Evolutionary conservation across 371 early-diverging fungal genomes (phyloP).

Genomic region (Zopfochytrium polystomum): DNA sequence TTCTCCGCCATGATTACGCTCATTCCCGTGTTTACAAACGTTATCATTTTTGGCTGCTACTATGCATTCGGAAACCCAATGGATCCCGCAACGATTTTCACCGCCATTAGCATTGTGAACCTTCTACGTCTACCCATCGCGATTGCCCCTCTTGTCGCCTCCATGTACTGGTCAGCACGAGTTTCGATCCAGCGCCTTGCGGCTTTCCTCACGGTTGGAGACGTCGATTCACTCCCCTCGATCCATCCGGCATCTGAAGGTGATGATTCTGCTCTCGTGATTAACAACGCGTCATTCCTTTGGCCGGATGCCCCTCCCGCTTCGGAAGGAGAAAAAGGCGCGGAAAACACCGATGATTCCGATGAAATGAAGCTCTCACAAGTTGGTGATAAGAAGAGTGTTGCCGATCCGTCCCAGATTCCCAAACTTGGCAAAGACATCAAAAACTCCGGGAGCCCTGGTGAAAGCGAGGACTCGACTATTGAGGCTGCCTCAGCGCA

Average conservation of each 20-base stretch:
- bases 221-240: no score
- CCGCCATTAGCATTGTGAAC: slow-evolving; percentile 19
- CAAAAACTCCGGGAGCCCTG: not conserved
- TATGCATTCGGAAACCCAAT: slow-evolving; percentile 14
- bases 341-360: not conserved
- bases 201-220: slow-evolving; percentile 6
- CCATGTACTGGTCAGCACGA: not conserved
- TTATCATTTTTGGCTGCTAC: no score
- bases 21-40: not conserved
- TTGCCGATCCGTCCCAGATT: not conserved
- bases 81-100: slow-evolving; percentile 18
- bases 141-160: slow-evolving; percentile 6
- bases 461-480: not conserved
- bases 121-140: slow-evolving; percentile 16
- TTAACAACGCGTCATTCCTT: slow-evolving; percentile 4
- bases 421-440: not conserved
- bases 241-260: not conserved
- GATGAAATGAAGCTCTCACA: not conserved
- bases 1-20: slow-evolving; percentile 17
- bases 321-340: not conserved
- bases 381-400: not conserved
- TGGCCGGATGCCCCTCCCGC: not conserved
- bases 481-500: no score
- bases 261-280: not conserved
- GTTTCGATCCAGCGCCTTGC: slow-evolving; percentile 13